These are phyloP conservation scores for Tuber aestivum DNA, from an alignment of 495 filamentous ascomycete species.

Conservation along the genomic window DNA sequence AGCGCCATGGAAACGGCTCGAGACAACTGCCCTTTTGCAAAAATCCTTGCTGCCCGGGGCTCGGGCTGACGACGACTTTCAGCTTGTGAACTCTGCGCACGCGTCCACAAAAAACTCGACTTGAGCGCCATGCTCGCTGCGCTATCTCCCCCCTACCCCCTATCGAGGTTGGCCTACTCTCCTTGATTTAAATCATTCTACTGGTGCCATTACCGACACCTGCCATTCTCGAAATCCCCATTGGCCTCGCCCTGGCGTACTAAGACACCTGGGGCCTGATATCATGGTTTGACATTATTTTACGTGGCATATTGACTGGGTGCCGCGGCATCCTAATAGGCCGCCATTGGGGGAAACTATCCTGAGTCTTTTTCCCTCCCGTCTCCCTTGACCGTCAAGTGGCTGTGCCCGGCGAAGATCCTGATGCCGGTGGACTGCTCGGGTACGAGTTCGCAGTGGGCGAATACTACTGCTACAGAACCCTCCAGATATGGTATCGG, in stretches of 20 bases:
- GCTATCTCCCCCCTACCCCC: neutral
- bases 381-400: neutral
- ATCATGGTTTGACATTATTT: neutral
- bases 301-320: neutral
- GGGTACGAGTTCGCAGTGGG: neutral
- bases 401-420: neutral
- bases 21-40: neutral
- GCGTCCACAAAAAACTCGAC: neutral
- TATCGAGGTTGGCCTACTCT: neutral
- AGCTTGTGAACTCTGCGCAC: neutral
- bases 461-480: neutral
- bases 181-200: neutral
- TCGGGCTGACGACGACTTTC: neutral
- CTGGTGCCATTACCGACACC: neutral
- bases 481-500: neutral
- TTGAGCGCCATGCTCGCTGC: neutral
- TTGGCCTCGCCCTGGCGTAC: neutral
- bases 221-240: neutral
- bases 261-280: neutral
- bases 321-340: neutral
- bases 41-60: neutral
- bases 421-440: neutral
- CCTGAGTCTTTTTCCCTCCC: neutral
- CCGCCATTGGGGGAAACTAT: neutral
- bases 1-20: neutral